phyloP scores from a whole-genome alignment of 2,329 filamentous ascomycete species.

The Coccinonectria pachysandricola region DNA sequence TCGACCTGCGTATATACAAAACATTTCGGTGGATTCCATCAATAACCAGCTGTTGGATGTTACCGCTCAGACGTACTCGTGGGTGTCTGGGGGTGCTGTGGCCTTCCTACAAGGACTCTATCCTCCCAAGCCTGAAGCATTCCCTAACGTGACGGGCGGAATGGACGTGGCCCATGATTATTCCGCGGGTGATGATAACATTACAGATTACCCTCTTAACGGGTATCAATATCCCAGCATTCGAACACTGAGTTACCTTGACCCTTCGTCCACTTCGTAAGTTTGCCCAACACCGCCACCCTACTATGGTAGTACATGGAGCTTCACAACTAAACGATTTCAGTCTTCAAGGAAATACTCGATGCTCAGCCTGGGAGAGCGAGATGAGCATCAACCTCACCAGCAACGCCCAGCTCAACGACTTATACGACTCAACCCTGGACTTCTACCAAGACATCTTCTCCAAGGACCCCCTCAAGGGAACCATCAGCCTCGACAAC shows the following conservation, averaged over 20 bases:
- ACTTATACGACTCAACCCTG: constrained; percentile 19
- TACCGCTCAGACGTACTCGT: constrained; percentile 30
- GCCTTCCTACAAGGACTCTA: constrained; percentile 82
- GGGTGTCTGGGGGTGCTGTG: constrained; percentile 55
- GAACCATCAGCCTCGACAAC: constrained; percentile 23
- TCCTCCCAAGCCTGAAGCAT: constrained; percentile 47
- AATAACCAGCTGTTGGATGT: constrained; percentile 38
- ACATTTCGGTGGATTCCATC: constrained; percentile 33
- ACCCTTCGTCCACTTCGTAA: constrained; percentile 37
- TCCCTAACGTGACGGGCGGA: constrained; percentile 19
- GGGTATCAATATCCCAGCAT: constrained; percentile 77
- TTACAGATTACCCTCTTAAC: constrained; percentile 54
- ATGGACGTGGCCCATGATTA: constrained; percentile 32
- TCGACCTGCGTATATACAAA: constrained; percentile 28
- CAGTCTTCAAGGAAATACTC: constrained; percentile 29
- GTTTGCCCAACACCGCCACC: constrained; percentile 9
- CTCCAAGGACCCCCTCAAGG: constrained; percentile 24
- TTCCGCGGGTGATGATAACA: constrained; percentile 26
- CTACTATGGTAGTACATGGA: too few species aligned
- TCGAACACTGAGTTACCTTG: constrained; percentile 35
- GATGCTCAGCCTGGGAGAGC: constrained; percentile 28
- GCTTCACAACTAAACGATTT: too few species aligned
- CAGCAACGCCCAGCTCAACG: constrained; percentile 13
- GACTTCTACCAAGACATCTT: constrained; percentile 36
- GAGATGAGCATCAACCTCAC: constrained; percentile 20